A percentile compares a stretch with the other conserved stretches of the same genome.
These are phyloP conservation scores for Inga leiocalycina DNA, from an alignment of 306 rosid genomes.

Conservation along the genomic window DNA sequence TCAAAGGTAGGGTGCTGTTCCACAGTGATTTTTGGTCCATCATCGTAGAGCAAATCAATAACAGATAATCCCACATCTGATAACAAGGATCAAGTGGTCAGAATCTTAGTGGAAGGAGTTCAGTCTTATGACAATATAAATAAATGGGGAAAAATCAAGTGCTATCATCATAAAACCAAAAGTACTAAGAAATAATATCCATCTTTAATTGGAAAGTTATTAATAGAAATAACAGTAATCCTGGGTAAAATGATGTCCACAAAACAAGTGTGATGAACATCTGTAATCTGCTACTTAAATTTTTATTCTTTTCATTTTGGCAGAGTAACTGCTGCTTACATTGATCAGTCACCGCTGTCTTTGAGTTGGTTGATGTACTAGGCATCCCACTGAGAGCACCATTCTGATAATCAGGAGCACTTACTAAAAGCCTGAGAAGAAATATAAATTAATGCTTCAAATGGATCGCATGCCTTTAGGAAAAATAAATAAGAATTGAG, in stretches of 20 bases:
- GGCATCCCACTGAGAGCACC: constrained; percentile 35
- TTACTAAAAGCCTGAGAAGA: constrained; percentile 46
- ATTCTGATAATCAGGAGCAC: constrained; percentile 37
- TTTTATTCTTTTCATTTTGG: not conserved
- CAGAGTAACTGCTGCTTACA: constrained; percentile 48
- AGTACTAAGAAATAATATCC: constrained; percentile 22
- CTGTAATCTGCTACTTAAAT: constrained; percentile 47
- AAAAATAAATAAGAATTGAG: constrained; percentile 15
- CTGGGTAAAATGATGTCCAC: constrained; percentile 1
- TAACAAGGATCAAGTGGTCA: constrained; percentile 31
- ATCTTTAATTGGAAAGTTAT: constrained; percentile 26
- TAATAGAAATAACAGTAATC: not conserved
- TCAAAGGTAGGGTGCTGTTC: constrained; percentile 59
- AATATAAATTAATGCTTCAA: constrained; percentile 33
- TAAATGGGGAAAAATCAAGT: not conserved
- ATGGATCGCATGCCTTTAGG: constrained; percentile 8
- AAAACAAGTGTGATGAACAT: constrained; percentile 26
- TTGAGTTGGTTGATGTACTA: constrained; percentile 34
- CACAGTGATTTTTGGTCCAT: constrained; percentile 48
- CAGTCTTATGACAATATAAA: constrained; percentile 3
- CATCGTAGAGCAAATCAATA: constrained; percentile 74
- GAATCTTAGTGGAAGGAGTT: constrained; percentile 1
- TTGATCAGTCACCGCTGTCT: constrained; percentile 44
- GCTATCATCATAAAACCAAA: constrained; percentile 25
- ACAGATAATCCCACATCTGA: constrained; percentile 70